Conservation (phyloP, 257 asterid genomes). For the Linaria vulgaris region DNA sequence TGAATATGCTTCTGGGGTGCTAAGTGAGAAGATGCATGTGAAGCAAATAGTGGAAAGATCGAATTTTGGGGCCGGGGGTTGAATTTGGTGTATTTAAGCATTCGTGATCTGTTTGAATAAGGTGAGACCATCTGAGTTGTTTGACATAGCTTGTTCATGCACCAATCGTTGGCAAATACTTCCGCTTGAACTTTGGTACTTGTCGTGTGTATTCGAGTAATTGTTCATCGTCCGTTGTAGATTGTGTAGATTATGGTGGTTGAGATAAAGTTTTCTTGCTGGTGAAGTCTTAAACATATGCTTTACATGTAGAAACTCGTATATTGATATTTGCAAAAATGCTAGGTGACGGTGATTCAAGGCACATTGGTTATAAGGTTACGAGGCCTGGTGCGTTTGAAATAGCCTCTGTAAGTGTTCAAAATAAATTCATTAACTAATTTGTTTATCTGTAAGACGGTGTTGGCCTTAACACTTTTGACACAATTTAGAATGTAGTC, state of each 20-base stretch:
- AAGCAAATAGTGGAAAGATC: not conserved
- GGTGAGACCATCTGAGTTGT: not conserved
- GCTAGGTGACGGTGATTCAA: slow-evolving; percentile 81
- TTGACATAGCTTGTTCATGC: not conserved
- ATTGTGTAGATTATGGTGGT: not conserved
- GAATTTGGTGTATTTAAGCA: not conserved
- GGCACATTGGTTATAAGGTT: slow-evolving; percentile 74
- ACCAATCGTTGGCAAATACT: not conserved
- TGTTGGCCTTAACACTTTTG: not conserved
- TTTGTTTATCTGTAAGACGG: not conserved
- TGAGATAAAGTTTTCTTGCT: not conserved
- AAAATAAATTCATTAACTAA: not conserved
- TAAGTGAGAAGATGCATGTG: slow-evolving; percentile 7
- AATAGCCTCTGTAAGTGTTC: slow-evolving; percentile 62
- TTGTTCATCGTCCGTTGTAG: not conserved
- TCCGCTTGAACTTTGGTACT: too few species aligned
- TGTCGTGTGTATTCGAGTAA: not conserved
- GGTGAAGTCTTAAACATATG: not conserved
- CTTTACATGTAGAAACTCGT: not conserved
- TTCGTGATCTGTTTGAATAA: not conserved
- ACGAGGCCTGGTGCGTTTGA: slow-evolving; percentile 67
- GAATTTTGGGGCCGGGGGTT: not conserved
- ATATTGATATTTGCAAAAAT: slow-evolving; percentile 9
- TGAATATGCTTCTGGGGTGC: not conserved
- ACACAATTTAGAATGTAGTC: slow-evolving; percentile 48